Base-by-base conservation (phyloP, 768 basidiomycete species). In the Boletellus ananas region DNA sequence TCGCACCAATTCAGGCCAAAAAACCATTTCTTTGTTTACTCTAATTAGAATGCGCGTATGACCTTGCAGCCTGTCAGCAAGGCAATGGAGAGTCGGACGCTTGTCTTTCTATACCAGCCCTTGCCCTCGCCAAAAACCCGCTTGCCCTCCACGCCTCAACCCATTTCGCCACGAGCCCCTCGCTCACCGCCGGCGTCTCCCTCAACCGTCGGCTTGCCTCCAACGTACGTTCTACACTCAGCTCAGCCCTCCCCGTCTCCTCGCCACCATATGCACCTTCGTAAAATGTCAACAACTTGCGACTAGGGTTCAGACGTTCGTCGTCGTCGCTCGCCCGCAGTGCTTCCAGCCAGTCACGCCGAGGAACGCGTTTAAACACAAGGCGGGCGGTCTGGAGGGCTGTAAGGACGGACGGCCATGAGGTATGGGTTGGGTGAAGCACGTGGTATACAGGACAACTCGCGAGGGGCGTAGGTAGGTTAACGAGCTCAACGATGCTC, bases 401-500 rank as follows among this genome's bases (percentile, higher is more conserved):
- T 8, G 58, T 59, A 14, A 80, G 70, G 27, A 81, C 59, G 29
- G 64, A 59, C 20, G 65, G 53, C 76, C 78, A 81, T 3, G 52
- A 34, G 12, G 60, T 17, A 13, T 43, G 45, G 3, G 27, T 55
- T 6, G 44, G 55, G 7, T 60, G 56, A 27, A 60, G 43, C 35
- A 68, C 20, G 12, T 66, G 52, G 36, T 56, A 64, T 13, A 66
- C 62, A 12, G 57, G 59, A 17, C 59, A 64, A 6, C 45, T 38
- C 11, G 20, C 14, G 4, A 36, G 14, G n/a, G n/a, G 8, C 3
- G 33, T 34, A 33, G 56, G 47, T 14, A 57, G 44, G 1, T 40
- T 45, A 5, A 76, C 65, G 44, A 81, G 68, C 50, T 82, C 78
- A 34, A 68, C 55, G 52, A 81, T 77, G 16, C 70, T 71, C 31